Conservation (phyloP, 805 yeast species). For the Candida ficus region DNA sequence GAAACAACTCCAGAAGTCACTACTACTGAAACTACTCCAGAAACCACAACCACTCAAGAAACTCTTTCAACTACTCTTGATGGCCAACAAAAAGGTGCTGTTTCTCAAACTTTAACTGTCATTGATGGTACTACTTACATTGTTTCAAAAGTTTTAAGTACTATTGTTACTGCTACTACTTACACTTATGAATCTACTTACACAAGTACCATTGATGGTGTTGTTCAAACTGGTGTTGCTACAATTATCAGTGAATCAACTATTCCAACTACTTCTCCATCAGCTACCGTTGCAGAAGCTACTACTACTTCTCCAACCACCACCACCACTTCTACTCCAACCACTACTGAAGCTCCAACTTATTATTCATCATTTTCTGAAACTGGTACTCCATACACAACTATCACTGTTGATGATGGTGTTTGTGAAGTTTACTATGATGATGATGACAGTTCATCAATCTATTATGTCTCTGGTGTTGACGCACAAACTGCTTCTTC, state of each 20-base stretch:
- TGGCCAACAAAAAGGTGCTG: constrained; percentile 1
- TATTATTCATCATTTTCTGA: constrained; percentile 4
- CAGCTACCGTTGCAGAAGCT: constrained; percentile 6
- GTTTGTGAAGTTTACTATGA: constrained; percentile 25
- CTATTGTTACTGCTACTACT: constrained; percentile 22
- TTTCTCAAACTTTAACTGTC: constrained; percentile 11
- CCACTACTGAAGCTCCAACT: constrained; percentile 11
- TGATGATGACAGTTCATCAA: constrained; percentile 13
- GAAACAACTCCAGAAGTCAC: not conserved
- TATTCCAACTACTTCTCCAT: constrained; percentile 4
- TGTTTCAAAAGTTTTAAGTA: constrained; percentile 20
- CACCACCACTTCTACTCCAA: constrained; percentile 4
- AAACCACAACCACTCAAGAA: not conserved
- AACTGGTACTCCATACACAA: constrained; percentile 18
- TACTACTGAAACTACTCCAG: not conserved
- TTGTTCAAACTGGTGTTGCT: constrained; percentile 17
- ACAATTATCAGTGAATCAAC: constrained; percentile 7
- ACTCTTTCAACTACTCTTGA: constrained; percentile 4
- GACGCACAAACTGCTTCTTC: constrained; percentile 25
- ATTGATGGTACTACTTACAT: constrained; percentile 24
- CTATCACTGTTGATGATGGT: constrained; percentile 18
- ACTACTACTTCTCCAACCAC: constrained; percentile 4
- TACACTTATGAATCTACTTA: constrained; percentile 9
- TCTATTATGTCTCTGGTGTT: constrained; percentile 23
- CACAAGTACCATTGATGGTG: constrained; percentile 19